Evolutionary conservation across 1,139 yeast genomes (phyloP), one percentile per base, ranked within the genome.

Genomic region (Kazachstania sp.): DNA sequence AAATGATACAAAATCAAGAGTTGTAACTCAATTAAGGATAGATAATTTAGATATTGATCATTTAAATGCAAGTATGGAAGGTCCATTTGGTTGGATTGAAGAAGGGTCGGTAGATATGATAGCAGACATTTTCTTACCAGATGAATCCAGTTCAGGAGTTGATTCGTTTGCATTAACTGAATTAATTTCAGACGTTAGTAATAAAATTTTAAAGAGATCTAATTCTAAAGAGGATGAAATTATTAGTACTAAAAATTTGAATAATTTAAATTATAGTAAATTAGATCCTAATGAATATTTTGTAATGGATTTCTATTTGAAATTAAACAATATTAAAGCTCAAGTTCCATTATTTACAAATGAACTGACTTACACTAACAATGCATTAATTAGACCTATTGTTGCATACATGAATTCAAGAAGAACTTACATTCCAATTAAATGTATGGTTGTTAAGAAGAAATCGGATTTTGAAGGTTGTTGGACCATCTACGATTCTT

Each of bases 31-130:
- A 41, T 72, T 86, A 52, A 70, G 97, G 49, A 83, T 90, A 39
- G 97, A 92, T 61, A 81, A 87, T 16, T 77, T 92, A 46, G 83
- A 81, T 58, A 77, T 92, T 38, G 95, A 90, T 57, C 98, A 92
- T 66, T 70, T 92, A 52, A 92, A 92, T 61, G 77, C 86, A 1
- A 97, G 97, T 0, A 74, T 86, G 45, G 83, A 82, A 46, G 98
- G 98, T 0, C 96, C 97, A 5, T 86, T 92, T 67, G 97, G 97
- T 2, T 92, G 98, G 98, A 90, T 92, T 48, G 81, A 87, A 8
- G 75, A 77, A 51, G 98, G 98, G 8, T 80, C 80, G 49, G 97
- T 90, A 19, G 97, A 92, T 65, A 83, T 92, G 81, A 69, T 86
- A 53, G 97, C 96, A 8, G 97, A 92, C 62, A 79, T 90, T 11